These are phyloP conservation scores for Amanita thiersii DNA, from an alignment of 768 basidiomycete genomes.

Conservation along the genomic window DNA sequence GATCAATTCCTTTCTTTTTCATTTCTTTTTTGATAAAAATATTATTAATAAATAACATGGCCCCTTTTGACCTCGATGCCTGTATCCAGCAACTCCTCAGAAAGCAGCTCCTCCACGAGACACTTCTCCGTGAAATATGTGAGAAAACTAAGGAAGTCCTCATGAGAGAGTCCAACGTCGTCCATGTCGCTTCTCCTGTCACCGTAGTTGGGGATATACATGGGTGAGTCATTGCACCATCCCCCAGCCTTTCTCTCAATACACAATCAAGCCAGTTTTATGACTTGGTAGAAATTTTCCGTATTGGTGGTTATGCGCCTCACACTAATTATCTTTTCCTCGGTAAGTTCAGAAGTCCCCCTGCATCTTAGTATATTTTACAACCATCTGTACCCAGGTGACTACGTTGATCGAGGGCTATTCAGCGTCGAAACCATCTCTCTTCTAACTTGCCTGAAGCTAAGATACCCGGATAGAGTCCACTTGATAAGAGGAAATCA, in stretches of 20 bases:
- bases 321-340: conserved; percentile 98
- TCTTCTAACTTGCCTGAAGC: conserved; percentile 90
- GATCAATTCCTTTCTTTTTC: conserved; percentile 17
- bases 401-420: conserved; percentile 96
- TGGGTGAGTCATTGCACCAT: conserved; percentile 56
- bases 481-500: conserved; percentile 98
- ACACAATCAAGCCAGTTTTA: conserved; percentile 84
- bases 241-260: conserved; percentile 21
- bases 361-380: background rate
- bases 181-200: conserved; percentile 93
- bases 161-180: conserved; percentile 98
- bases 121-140: conserved; percentile 94
- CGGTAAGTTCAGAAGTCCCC: conserved; percentile 42
- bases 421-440: conserved; percentile 99
- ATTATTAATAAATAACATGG: conserved; percentile 27
- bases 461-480: conserved; percentile 93
- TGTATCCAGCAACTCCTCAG: conserved; percentile 86
- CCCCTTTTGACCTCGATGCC: conserved; percentile 91
- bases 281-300: conserved; percentile 97
- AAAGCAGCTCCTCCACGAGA: conserved; percentile 93
- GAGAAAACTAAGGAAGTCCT: conserved; percentile 99
- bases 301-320: conserved; percentile 95
- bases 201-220: conserved; percentile 99
- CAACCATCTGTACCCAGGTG: conserved; percentile 46
- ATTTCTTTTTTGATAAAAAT: no score